Percentiles rank a stretch among this genome's conserved stretches.
Conservation (phyloP, 306 rosid genomes). For the Calophaca sinica region DNA sequence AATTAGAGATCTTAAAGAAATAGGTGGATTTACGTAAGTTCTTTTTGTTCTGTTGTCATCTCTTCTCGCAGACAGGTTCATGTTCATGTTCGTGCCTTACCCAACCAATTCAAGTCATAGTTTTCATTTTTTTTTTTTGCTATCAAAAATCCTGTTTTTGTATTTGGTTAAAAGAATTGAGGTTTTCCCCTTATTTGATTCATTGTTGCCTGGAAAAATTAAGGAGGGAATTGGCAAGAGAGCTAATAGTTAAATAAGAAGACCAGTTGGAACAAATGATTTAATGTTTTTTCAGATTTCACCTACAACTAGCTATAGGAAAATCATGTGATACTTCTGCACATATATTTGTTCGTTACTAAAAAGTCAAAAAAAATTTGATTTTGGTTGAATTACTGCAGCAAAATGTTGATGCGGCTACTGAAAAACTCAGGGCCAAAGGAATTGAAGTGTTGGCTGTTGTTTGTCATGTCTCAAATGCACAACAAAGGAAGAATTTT, state of each 20-base stretch:
- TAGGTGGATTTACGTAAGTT: too few relatives aligned
- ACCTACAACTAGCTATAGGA: background rate
- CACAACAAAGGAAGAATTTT: slow-evolving; percentile 83
- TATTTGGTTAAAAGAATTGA: background rate
- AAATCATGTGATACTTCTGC: background rate
- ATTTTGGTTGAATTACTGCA: slow-evolving; percentile 47
- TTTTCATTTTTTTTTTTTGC: background rate
- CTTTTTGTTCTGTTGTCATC: slow-evolving; percentile 75
- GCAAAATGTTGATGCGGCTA: slow-evolving; percentile 95
- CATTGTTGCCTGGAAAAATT: background rate
- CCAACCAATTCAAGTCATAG: too few relatives aligned
- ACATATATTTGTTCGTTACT: background rate
- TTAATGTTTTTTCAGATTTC: background rate
- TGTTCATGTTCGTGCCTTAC: too few relatives aligned
- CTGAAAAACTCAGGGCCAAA: slow-evolving; percentile 65
- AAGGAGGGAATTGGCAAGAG: background rate
- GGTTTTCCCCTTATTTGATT: background rate
- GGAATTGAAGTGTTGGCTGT: slow-evolving; percentile 79
- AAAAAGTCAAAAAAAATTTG: background rate
- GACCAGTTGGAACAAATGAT: background rate
- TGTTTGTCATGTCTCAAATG: slow-evolving; percentile 87
- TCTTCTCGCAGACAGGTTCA: slow-evolving; percentile 92
- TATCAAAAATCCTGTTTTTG: background rate
- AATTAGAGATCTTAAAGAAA: too few relatives aligned
- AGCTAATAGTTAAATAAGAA: background rate